Base-by-base conservation (phyloP, 768 basidiomycete species). In the Tephrocybe sp. region DNA sequence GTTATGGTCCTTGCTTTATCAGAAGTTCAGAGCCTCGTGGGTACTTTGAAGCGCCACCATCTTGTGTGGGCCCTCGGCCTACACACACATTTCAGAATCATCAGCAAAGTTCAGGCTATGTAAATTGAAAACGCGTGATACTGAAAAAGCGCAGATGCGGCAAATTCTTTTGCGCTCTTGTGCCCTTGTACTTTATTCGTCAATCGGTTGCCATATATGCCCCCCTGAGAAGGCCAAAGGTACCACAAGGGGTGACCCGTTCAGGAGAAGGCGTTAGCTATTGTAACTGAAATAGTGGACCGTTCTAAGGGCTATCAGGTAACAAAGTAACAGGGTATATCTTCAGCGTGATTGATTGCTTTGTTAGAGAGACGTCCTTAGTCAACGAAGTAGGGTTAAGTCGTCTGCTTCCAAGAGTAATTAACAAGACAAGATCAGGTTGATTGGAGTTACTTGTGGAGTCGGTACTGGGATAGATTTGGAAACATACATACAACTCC, bases 321-420 rank as follows among this genome's bases (percentile, higher is more conserved):
- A 36, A 19, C 20, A 45, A 26, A 39, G 20, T n/a, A 11, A 23
- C 20, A 20, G 22, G 11, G 34, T 26, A 26, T 26, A 26, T 26
- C 26, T 26, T 26, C 26, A 26, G 8, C 11, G 44, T 51, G 50
- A 51, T 51, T 51, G 16, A 51, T 51, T 51, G 31, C 43, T 36
- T 22, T 39, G 30, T 32, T 41, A 51, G 12, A 43, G 32, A 41
- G 17, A 43, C 32, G 38, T 44, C 41, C 49, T 45, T 51, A 45
- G 44, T 51, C 50, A 51, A 51, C 38, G 50, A 45, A 51, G 44
- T n/a, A 12, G 26, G 3, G 4, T 26, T 26, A 7, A 7, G 7
- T 26, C 26, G 26, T 22, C 12, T 22, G 39, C 39, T 39, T 41
- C 6, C 40, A 41, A 41, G 22, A 11, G 19, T 23, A 39, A 52